Conservation (phyloP, 2,329 filamentous ascomycete species). For the Xylaria sp. region DNA sequence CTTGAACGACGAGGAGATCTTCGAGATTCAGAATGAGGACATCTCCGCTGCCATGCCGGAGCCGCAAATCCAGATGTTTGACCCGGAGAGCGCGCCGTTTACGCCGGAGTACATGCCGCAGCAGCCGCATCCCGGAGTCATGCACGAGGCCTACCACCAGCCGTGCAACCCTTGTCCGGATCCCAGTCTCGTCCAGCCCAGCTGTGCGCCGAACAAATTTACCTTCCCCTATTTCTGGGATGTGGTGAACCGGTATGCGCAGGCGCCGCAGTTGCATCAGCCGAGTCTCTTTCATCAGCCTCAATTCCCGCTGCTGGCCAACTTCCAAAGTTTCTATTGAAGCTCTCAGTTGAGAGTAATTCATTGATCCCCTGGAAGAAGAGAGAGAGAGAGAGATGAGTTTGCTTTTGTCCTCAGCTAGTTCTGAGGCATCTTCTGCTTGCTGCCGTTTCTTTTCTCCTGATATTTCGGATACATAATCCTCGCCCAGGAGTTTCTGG, state of each 20-base stretch:
- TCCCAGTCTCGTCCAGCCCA: slow-evolving; percentile 29
- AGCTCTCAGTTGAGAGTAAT: slow-evolving; percentile 22
- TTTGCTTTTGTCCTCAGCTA: background rate
- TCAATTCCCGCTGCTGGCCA: slow-evolving; percentile 47
- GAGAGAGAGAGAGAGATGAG: slow-evolving; percentile 9
- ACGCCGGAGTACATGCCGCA: slow-evolving; percentile 45
- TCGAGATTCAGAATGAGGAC: slow-evolving; percentile 40
- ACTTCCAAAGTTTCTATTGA: slow-evolving; percentile 48
- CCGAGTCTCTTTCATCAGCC: slow-evolving; percentile 49
- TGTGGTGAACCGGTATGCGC: slow-evolving; percentile 46
- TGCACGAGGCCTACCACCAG: slow-evolving; percentile 30
- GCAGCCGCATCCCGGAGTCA: slow-evolving; percentile 32
- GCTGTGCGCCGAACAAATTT: slow-evolving; percentile 41
- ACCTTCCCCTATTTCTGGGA: slow-evolving; percentile 47
- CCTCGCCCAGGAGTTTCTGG: background rate
- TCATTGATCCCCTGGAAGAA: background rate
- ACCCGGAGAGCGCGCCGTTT: slow-evolving; percentile 43
- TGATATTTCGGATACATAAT: background rate
- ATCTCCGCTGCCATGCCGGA: slow-evolving; percentile 25
- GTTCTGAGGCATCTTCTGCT: slow-evolving; percentile 2
- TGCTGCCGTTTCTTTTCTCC: background rate
- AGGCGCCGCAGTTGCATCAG: slow-evolving; percentile 45
- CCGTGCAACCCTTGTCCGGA: slow-evolving; percentile 32
- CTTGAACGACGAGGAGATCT: slow-evolving; percentile 42
- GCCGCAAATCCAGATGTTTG: slow-evolving; percentile 41